Evolutionary conservation across 495 filamentous ascomycete species (phyloP).

Genomic region (Hypoxylon trugodes): DNA sequence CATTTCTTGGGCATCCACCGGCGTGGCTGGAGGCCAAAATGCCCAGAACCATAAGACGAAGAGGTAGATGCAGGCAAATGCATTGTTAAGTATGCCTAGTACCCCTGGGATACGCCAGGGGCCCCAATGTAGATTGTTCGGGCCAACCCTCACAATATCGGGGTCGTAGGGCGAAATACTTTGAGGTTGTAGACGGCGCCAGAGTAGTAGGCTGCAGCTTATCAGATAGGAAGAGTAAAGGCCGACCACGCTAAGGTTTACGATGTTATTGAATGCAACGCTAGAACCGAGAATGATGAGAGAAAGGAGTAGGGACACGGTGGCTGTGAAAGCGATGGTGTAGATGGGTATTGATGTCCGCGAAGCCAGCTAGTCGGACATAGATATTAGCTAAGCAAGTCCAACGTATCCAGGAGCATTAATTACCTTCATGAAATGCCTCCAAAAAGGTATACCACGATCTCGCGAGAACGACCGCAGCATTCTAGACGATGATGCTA

Average conservation of each 20-base stretch:
- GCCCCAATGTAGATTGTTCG: slow-evolving; percentile 45
- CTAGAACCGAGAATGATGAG: slow-evolving; percentile 60
- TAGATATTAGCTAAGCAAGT: not conserved
- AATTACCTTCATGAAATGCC: not conserved
- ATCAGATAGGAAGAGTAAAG: slow-evolving; percentile 56
- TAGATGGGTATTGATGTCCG: slow-evolving; percentile 44
- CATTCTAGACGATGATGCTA: slow-evolving; percentile 60
- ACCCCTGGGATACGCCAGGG: slow-evolving; percentile 52
- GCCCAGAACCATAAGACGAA: slow-evolving; percentile 8
- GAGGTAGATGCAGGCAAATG: slow-evolving; percentile 39
- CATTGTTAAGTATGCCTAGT: slow-evolving; percentile 53
- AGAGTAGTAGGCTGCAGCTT: slow-evolving; percentile 51
- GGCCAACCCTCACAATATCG: slow-evolving; percentile 24
- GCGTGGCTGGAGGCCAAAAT: slow-evolving; percentile 11
- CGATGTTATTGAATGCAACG: slow-evolving; percentile 58
- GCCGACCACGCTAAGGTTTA: slow-evolving; percentile 53
- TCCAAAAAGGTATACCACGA: not conserved
- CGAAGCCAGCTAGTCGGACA: not conserved
- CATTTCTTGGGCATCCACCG: slow-evolving; percentile 7
- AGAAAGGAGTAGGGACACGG: slow-evolving; percentile 52
- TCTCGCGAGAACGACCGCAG: slow-evolving; percentile 61
- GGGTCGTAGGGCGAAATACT: slow-evolving; percentile 4
- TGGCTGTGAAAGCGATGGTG: slow-evolving; percentile 48
- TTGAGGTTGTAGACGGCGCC: slow-evolving; percentile 38
- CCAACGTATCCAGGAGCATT: not conserved